Evolutionary conservation across 345 rosid species (phyloP).

Genomic region (Eucalyptus camaldulensis): DNA sequence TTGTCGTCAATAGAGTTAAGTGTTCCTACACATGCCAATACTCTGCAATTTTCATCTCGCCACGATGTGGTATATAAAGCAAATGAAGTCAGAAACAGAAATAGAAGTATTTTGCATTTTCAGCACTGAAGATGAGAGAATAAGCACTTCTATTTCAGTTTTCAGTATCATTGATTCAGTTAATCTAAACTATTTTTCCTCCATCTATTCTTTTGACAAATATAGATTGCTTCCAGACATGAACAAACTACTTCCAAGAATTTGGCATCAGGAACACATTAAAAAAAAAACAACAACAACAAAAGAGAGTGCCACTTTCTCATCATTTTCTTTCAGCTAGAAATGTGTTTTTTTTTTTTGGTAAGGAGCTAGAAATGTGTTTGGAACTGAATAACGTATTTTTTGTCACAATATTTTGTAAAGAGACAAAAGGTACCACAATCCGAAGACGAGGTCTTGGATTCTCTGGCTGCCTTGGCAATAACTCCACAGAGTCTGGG

Average conservation of each 20-base stretch:
- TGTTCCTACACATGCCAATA: neutral
- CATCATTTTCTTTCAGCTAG: neutral
- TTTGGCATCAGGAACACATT: neutral
- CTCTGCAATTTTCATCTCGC: neutral
- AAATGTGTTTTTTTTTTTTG: neutral
- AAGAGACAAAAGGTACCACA: slow-evolving; percentile 41
- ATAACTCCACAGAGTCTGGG: slow-evolving; percentile 85
- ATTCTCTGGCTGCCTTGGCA: slow-evolving; percentile 63
- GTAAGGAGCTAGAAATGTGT: neutral
- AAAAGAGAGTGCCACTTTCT: neutral
- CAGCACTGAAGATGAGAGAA: neutral
- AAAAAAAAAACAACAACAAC: neutral
- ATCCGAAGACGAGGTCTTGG: slow-evolving; percentile 68
- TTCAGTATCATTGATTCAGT: neutral
- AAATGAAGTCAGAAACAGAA: neutral
- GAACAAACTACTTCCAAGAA: neutral
- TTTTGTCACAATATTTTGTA: neutral
- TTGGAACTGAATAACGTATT: neutral
- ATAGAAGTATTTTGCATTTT: neutral
- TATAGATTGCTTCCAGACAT: neutral
- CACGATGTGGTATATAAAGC: neutral
- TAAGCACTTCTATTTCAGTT: neutral
- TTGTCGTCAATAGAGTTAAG: neutral
- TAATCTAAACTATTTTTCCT: neutral
- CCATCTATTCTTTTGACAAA: neutral